Base-by-base conservation (phyloP, 768 basidiomycete genomes). In the Hygrophorus russula region DNA sequence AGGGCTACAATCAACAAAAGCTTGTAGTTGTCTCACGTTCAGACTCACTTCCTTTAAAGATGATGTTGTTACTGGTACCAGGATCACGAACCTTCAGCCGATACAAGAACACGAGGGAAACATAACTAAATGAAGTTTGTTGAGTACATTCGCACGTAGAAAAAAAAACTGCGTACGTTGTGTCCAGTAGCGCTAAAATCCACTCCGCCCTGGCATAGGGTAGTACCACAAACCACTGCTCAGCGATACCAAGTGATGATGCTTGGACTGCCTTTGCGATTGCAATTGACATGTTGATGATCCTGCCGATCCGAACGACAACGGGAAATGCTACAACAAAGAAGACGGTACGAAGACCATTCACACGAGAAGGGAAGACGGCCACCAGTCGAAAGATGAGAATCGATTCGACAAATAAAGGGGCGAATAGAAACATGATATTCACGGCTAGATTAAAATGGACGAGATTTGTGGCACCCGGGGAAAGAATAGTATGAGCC, bases 341-440 rank as follows among this genome's bases (percentile, higher is more conserved):
- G 7, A 53, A 17, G 5, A 56, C 34, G 0, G 34, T 49, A 7
- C 29, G 36, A 33, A 20, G 46, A 2, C 56, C 45, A 0, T 57
- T 56, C 2, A 41, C 31, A 3, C 40, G 41, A 1, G 51, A 48
- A 0, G 66, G 64, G 43, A 59, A 67, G 5, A 69, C 59, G 2
- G 61, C 59, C 19, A 58, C 43, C 9, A 69, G 54, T 0, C 67
- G 57, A 39, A 66, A 51, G n/a, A 65, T 33, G 7, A 69, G 59
- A 31, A 69, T 60, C 10, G 55, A 58, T 46, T 69, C 66, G 15
- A 65, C 56, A 36, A 66, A 51, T 1, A 64, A 37, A 12, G 65
- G 65, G 1, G 60, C 55, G 37, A 58, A 48, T 7, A 57, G 46
- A 11, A 53, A 46, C 33, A 68, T 41, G 0, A 46, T 40, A 39